A percentile compares a stretch with the other conserved stretches of the same genome.
These are phyloP conservation scores for Elaeis oleifera DNA, from an alignment of 202 grass and related monocot genomes.

Conservation along the genomic window DNA sequence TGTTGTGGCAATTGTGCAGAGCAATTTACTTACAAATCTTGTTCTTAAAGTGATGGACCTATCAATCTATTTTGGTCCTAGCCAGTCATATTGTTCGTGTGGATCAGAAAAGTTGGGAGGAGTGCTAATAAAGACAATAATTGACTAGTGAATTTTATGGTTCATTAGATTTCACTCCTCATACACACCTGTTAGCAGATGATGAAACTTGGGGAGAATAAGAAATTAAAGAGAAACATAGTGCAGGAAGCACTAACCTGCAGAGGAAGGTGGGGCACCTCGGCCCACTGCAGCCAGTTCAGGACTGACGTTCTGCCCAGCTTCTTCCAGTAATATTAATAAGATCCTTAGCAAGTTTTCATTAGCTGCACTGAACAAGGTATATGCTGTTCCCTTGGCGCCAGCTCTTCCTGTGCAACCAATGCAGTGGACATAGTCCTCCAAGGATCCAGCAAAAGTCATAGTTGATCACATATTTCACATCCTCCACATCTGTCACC, in stretches of 20 bases:
- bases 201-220: too few relatives aligned
- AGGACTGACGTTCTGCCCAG: slow-evolving; percentile 77
- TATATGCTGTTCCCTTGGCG: neutral
- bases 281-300: slow-evolving; percentile 72
- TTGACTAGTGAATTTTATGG: too few relatives aligned
- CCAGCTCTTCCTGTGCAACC: neutral
- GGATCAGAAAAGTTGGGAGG: too few relatives aligned
- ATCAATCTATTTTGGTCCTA: too few relatives aligned
- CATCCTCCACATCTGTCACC: slow-evolving; percentile 80
- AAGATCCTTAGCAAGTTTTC: neutral
- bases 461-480: slow-evolving; percentile 97
- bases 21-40: too few relatives aligned
- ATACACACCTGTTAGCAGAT: too few relatives aligned
- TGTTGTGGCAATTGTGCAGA: too few relatives aligned
- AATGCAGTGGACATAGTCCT: slow-evolving; percentile 31
- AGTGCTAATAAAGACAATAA: too few relatives aligned
- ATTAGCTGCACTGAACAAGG: neutral
- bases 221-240: neutral
- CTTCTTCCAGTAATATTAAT: slow-evolving; percentile 70
- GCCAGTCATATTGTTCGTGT: too few relatives aligned
- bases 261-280: slow-evolving; percentile 49
- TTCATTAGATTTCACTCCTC: too few relatives aligned
- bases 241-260: slow-evolving; percentile 30
- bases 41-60: too few relatives aligned
- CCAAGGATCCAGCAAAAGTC: slow-evolving; percentile 82